Evolutionary conservation across 352 stramenopile species (phyloP).

Genomic region (Pythium plurisporium): DNA sequence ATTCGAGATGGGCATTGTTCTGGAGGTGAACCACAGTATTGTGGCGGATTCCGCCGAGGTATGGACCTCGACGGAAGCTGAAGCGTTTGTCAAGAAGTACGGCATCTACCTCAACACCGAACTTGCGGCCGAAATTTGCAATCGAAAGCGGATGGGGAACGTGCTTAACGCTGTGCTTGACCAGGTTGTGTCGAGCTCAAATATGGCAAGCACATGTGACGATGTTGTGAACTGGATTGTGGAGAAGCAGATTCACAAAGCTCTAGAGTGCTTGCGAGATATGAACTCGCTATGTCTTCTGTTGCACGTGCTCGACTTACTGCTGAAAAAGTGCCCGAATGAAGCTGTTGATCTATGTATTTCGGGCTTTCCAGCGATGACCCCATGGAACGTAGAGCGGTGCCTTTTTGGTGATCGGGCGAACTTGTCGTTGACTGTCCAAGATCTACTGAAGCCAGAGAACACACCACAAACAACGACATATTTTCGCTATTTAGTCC

Average conservation of each 20-base stretch:
- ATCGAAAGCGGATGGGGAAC: slow-evolving; percentile 52
- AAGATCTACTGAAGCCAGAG: slow-evolving; percentile 32
- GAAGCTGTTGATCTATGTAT: slow-evolving; percentile 76
- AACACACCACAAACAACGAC: slow-evolving; percentile 49
- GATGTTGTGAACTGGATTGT: slow-evolving; percentile 79
- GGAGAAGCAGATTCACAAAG: slow-evolving; percentile 49
- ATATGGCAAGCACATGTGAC: slow-evolving; percentile 69
- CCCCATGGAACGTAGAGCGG: slow-evolving; percentile 79
- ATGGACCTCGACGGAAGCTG: slow-evolving; percentile 48
- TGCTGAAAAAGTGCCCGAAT: slow-evolving; percentile 73
- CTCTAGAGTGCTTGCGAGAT: slow-evolving; percentile 41
- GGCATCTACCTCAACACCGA: slow-evolving; percentile 83
- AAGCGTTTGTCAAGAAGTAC: slow-evolving; percentile 78
- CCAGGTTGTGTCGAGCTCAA: slow-evolving; percentile 73
- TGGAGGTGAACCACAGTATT: too few species aligned
- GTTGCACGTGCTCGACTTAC: slow-evolving; percentile 70
- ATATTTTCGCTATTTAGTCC: slow-evolving; percentile 71
- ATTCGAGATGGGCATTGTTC: slow-evolving; percentile 54
- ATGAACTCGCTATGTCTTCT: slow-evolving; percentile 67
- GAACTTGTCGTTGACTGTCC: slow-evolving; percentile 21
- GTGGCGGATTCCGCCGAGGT: too few species aligned
- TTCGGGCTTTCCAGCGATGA: slow-evolving; percentile 56
- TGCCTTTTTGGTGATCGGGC: slow-evolving; percentile 64
- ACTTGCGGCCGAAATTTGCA: slow-evolving; percentile 76
- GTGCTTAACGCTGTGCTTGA: slow-evolving; percentile 69